These are phyloP conservation scores for Cyclaneusma minus DNA, from an alignment of 2,329 filamentous ascomycete species.

Conservation along the genomic window DNA sequence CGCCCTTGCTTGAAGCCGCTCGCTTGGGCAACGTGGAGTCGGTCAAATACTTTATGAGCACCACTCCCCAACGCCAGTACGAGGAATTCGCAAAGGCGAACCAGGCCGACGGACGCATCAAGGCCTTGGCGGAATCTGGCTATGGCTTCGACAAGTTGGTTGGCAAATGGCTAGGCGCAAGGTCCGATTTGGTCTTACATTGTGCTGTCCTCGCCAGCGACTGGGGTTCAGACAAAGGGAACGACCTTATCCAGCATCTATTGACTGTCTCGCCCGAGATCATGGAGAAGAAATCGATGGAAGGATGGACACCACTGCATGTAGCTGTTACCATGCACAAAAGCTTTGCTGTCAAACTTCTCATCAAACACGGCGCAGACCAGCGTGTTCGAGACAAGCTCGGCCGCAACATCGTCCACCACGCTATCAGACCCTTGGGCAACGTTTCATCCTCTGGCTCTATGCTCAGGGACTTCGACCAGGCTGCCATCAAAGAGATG, in stretches of 20 bases:
- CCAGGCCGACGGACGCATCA: constrained; percentile 43
- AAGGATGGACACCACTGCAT: constrained; percentile 51
- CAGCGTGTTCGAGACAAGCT: constrained; percentile 44
- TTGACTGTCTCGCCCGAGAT: constrained; percentile 42
- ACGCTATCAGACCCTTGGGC: constrained; percentile 21
- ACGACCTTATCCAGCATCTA: constrained; percentile 48
- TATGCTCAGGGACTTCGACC: constrained; percentile 44
- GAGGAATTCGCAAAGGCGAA: constrained; percentile 49
- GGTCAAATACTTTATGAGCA: constrained; percentile 65
- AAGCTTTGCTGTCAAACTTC: constrained; percentile 36
- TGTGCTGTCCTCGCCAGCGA: constrained; percentile 36
- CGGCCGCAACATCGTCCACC: constrained; percentile 56
- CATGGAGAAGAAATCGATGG: constrained; percentile 43
- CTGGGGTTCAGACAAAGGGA: constrained; percentile 9
- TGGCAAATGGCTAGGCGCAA: constrained; percentile 41
- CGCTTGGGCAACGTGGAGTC: constrained; percentile 41
- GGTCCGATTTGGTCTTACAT: constrained; percentile 50
- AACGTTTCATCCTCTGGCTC: constrained; percentile 18
- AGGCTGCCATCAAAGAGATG: constrained; percentile 37
- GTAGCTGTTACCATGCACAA: constrained; percentile 45
- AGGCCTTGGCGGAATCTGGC: constrained; percentile 40
- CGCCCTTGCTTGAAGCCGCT: constrained; percentile 47
- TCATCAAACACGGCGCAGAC: constrained; percentile 56
- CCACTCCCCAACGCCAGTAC: constrained; percentile 52
- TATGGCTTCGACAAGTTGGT: constrained; percentile 51